Evolutionary conservation across 106 monocot genomes (phyloP).

Genomic region (Dendrobium catenatum): DNA sequence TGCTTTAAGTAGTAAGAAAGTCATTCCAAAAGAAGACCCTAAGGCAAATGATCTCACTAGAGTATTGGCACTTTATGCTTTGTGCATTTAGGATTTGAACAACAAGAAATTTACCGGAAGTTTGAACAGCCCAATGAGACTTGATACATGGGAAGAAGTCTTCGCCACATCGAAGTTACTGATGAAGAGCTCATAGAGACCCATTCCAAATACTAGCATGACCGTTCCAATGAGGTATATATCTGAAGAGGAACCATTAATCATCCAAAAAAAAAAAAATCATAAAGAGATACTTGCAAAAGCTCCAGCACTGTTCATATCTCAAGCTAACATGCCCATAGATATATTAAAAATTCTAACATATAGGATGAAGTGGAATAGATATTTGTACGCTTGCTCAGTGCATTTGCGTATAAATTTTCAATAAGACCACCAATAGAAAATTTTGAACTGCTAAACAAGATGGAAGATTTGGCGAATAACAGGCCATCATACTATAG

Average conservation of each 20-base stretch:
- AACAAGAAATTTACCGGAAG: conserved; percentile 34
- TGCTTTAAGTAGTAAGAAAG: no score
- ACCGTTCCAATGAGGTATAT: conserved; percentile 88
- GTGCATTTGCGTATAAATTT: no score
- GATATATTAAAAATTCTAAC: no score
- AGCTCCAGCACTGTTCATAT: no score
- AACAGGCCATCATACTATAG: no score
- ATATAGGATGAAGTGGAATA: no score
- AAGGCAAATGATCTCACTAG: neutral
- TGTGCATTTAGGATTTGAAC: neutral
- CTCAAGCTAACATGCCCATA: no score
- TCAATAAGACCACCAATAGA: no score
- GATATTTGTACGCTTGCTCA: no score
- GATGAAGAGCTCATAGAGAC: conserved; percentile 92
- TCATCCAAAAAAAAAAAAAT: neutral
- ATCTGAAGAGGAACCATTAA: conserved; percentile 33
- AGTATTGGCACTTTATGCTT: neutral
- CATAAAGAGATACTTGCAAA: neutral
- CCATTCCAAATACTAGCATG: conserved; percentile 97
- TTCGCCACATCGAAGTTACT: conserved; percentile 74
- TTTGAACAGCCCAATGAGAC: conserved; percentile 70
- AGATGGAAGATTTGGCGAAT: no score
- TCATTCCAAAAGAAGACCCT: no score
- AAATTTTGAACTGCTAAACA: no score
- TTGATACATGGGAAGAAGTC: conserved; percentile 60